A percentile compares a stretch with the other conserved stretches of the same genome.
These are phyloP conservation scores for Pythium insidiosum DNA, from an alignment of 352 stramenopile genomes.

Conservation along the genomic window DNA sequence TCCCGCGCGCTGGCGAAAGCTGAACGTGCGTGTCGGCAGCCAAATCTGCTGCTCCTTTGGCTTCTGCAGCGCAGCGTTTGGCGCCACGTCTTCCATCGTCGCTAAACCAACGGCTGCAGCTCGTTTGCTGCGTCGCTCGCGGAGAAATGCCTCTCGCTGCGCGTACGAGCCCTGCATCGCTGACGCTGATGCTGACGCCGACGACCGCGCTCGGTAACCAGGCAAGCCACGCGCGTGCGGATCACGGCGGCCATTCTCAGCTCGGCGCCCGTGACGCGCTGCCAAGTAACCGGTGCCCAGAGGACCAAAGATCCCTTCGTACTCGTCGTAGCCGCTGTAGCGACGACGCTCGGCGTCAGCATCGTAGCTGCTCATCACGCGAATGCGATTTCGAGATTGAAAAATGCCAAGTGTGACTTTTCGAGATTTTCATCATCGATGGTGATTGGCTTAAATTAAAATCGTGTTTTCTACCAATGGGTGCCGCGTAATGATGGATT, in stretches of 20 bases:
- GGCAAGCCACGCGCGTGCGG: too few relatives aligned
- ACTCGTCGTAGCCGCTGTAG: constrained; percentile 56
- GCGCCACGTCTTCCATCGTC: too few relatives aligned
- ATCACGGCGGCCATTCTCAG: too few relatives aligned
- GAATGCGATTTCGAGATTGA: too few relatives aligned
- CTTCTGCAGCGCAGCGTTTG: constrained; percentile 1
- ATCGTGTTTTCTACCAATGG: too few relatives aligned
- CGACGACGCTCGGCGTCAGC: not conserved
- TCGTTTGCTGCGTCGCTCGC: constrained; percentile 6
- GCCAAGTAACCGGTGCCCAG: too few relatives aligned
- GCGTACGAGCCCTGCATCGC: too few relatives aligned
- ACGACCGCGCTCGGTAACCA: too few relatives aligned
- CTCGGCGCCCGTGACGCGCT: too few relatives aligned
- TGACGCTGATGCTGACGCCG: too few relatives aligned
- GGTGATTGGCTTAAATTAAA: constrained; percentile 16
- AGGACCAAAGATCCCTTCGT: constrained; percentile 47
- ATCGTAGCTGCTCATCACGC: constrained; percentile 1
- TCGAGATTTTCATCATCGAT: not conserved
- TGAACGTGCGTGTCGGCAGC: constrained; percentile 62
- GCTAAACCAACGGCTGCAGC: too few relatives aligned
- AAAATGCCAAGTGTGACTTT: constrained; percentile 4
- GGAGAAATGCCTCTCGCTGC: constrained; percentile 13
- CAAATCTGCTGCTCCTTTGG: constrained; percentile 35
- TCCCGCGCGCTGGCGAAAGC: constrained; percentile 61
- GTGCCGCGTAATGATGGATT: too few relatives aligned